phyloP scores from a whole-genome alignment of 768 basidiomycete species.

The Mycena galericulata region DNA sequence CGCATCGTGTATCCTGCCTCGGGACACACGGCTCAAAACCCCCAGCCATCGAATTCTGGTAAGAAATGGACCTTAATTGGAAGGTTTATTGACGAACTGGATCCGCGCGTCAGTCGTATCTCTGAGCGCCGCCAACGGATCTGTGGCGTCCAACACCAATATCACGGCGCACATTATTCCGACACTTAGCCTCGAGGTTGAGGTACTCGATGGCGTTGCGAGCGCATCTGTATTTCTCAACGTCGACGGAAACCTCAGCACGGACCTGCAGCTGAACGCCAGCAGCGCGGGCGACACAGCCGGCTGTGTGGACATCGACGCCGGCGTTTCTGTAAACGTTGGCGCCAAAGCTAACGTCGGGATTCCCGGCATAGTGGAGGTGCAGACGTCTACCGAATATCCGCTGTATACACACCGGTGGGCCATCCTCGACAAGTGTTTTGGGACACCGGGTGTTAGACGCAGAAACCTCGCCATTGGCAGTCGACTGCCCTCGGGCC shows the following conservation, averaged over 20 bases:
- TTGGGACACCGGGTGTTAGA: not conserved
- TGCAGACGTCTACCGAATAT: not conserved
- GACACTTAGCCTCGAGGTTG: constrained; percentile 6
- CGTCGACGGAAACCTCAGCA: not conserved
- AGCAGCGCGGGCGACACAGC: not conserved
- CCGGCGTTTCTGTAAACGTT: constrained; percentile 12
- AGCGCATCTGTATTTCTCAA: constrained; percentile 11
- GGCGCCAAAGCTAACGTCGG: constrained; percentile 3
- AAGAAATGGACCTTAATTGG: too few species aligned
- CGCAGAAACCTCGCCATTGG: too few species aligned
- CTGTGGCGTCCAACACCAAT: not conserved
- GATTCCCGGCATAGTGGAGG: not conserved
- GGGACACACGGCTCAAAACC: too few species aligned
- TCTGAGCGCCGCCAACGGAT: too few species aligned
- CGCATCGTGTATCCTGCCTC: too few species aligned
- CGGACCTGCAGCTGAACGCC: not conserved
- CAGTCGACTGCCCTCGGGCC: too few species aligned
- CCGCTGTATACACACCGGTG: not conserved
- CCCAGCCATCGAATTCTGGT: too few species aligned
- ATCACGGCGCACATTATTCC: constrained; percentile 15
- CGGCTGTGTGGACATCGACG: constrained; percentile 25
- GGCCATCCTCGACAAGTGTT: not conserved
- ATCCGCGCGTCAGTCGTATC: too few species aligned
- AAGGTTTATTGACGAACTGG: too few species aligned
- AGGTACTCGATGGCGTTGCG: constrained; percentile 9